These are phyloP conservation scores for Vitis labrusca DNA, from an alignment of 164 flowering plant species.

Conservation along the genomic window DNA sequence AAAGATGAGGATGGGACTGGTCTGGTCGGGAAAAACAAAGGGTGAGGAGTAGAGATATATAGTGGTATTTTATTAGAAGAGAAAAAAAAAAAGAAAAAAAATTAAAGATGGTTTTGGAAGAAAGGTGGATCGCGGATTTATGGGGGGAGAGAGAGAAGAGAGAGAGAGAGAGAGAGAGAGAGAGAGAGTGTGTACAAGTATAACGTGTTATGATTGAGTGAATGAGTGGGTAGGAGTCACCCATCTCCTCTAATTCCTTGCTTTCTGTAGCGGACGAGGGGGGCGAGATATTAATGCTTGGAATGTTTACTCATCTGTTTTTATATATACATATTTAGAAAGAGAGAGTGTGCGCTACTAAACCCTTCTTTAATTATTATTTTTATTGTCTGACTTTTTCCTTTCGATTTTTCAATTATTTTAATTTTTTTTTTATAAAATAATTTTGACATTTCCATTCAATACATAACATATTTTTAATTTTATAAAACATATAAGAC, in stretches of 20 bases:
- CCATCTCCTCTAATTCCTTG: slow-evolving; percentile 17
- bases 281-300: slow-evolving; percentile 29
- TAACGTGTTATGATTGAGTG: slow-evolving; percentile 29
- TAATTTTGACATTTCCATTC: no score
- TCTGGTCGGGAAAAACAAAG: slow-evolving; percentile 24
- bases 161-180: slow-evolving; percentile 13
- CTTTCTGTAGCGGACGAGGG: slow-evolving; percentile 40
- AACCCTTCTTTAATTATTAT: no score
- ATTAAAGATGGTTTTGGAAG: slow-evolving; percentile 4
- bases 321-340: no score
- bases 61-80: not conserved
- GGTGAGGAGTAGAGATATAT: slow-evolving; percentile 4
- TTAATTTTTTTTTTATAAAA: no score
- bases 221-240: slow-evolving; percentile 39
- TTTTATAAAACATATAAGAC: no score
- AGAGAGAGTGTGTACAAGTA: not conserved
- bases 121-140: slow-evolving; percentile 7
- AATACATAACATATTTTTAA: no score
- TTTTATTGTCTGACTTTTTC: no score
- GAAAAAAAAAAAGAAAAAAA: not conserved
- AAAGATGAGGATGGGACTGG: slow-evolving; percentile 28
- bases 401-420: no score
- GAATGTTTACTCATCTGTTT: slow-evolving; percentile 17
- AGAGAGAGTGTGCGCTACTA: no score
- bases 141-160: not conserved